Base-by-base conservation (phyloP, 176 grass and related monocot species). In the Canna indica region DNA sequence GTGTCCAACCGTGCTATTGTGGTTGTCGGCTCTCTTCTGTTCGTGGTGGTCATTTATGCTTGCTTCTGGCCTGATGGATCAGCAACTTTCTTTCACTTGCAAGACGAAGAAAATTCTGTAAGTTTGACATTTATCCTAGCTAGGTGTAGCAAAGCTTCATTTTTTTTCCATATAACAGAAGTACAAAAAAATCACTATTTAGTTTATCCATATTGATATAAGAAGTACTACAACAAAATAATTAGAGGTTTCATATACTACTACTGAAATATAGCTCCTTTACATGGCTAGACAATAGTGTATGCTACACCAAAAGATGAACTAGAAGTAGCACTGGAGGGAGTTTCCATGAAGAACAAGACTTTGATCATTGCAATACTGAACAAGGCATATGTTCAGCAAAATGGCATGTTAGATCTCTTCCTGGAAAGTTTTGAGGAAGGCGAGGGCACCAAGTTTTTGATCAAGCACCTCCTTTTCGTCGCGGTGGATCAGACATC, bases 401-500 rank as follows among this genome's bases (percentile, higher is more conserved):
- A 84, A 44, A 79, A 75, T 44, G 82, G 80, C 58, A 73, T 96
- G 74, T 75, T 91, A 18, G 83, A 81, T 33, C 80, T 96, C 10
- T 88, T 86, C 64, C 22, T 88, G 33, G 59, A n/a, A 75, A 86
- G 91, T 47, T 47, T 88, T 77, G 65, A 27, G n/a, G 24, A 34
- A 69, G 85, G 83, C 17, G 52, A 54, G 18, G 20, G 14, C 48
- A 53, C 20, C 38, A 20, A 69, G 44, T 50, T 68, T 70, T 67
- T 91, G 71, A 39, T 88, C 46, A 12, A 35, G 13, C 88, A 91
- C 66, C 69, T 96, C 56, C 83, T 88, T 45, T 76, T 91, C 52
- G 77, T 91, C 33, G 77, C 77, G 29, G 41, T 76, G 15, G 82
- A 82, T 44, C 52, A 86, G 59, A 52, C 81, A 66, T 64, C 65